A percentile compares a stretch with the other conserved stretches of the same genome.
Conservation (phyloP, 352 stramenopile genomes). For the Globisporangium uncinulatum region DNA sequence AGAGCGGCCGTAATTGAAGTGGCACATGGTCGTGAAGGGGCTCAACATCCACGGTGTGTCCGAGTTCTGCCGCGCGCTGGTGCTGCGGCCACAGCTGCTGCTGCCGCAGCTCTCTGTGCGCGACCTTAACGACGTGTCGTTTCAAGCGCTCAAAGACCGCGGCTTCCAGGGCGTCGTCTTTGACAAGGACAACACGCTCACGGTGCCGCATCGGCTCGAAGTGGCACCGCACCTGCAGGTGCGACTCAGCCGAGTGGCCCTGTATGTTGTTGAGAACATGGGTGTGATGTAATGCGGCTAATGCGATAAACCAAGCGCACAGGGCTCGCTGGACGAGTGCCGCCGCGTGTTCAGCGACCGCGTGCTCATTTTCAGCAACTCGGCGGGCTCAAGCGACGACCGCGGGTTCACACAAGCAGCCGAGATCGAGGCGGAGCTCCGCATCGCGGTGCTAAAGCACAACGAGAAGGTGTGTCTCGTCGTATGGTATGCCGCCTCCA, state of each 20-base stretch:
- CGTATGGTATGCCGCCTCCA: no score
- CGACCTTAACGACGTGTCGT: conserved; percentile 82
- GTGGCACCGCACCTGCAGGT: conserved; percentile 71
- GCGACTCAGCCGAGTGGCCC: no score
- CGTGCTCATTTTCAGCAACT: conserved; percentile 96
- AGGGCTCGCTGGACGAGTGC: conserved; percentile 59
- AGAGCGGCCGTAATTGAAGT: background rate
- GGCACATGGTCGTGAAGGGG: conserved; percentile 37
- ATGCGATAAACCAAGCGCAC: background rate
- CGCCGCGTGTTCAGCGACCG: conserved; percentile 87
- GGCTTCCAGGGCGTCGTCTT: conserved; percentile 94
- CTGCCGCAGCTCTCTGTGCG: conserved; percentile 79
- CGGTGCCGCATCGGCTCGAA: conserved; percentile 81
- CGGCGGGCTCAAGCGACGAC: conserved; percentile 92
- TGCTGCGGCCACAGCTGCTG: conserved; percentile 64
- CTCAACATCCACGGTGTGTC: conserved; percentile 75
- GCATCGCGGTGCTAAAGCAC: conserved; percentile 88
- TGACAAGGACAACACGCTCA: conserved; percentile 98
- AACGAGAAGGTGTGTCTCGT: conserved; percentile 69
- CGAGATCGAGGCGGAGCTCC: conserved; percentile 73
- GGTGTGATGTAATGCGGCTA: background rate
- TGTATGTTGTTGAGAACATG: background rate
- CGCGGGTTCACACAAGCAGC: conserved; percentile 68
- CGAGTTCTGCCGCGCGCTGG: conserved; percentile 75
- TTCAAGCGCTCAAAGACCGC: conserved; percentile 61